Conservation (phyloP, 176 grass and related monocot species). For the Chloris gayana region DNA sequence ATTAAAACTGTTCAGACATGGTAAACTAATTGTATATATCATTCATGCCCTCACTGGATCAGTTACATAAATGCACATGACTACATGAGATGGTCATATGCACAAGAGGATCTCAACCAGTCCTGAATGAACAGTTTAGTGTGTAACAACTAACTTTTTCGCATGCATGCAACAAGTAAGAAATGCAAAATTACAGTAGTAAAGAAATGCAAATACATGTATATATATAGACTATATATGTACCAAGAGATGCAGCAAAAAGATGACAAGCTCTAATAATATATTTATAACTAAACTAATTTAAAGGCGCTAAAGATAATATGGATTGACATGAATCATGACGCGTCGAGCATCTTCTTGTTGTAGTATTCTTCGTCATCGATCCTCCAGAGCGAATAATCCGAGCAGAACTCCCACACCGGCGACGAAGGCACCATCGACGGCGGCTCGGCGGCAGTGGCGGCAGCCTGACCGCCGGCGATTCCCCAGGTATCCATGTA, state of each 20-base stretch:
- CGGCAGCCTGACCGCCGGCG: background rate
- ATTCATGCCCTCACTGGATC: too few relatives aligned
- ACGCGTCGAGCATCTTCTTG: constrained; percentile 54
- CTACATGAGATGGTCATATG: background rate
- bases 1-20: too few relatives aligned
- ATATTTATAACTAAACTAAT: background rate
- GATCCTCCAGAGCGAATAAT: constrained; percentile 81
- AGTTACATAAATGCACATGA: too few relatives aligned
- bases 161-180: background rate
- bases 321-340: constrained; percentile 11
- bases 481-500: constrained; percentile 45
- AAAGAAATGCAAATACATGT: constrained; percentile 17
- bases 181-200: constrained; percentile 24
- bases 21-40: too few relatives aligned
- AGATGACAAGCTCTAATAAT: background rate
- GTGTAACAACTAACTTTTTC: background rate
- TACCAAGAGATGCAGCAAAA: constrained; percentile 3
- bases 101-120: background rate
- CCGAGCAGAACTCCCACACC: constrained; percentile 66
- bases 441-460: background rate
- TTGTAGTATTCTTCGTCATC: constrained; percentile 75
- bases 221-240: background rate
- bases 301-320: background rate
- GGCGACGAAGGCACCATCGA: constrained; percentile 48
- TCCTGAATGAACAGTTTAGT: background rate